Base-by-base conservation (phyloP, 805 yeast species). In the Starmerella kuoi region DNA sequence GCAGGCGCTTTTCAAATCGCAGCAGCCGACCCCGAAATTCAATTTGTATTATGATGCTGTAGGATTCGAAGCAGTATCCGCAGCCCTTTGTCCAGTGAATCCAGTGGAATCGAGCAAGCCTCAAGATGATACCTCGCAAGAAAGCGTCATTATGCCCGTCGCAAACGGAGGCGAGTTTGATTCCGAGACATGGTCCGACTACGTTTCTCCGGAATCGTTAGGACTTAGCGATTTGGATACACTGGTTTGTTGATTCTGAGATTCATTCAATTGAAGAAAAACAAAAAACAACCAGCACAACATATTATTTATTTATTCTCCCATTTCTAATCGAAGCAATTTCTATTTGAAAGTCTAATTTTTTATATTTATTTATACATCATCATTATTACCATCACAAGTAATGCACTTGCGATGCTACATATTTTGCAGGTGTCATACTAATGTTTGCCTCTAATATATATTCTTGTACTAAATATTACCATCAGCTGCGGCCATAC, bases 31-130 rank as follows among this genome's bases (percentile, higher is more conserved):
- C 31, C 44, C 27, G 18, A 34, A 33, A 20, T 35, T 50, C 30
- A 57, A 57, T 41, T 49, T 56, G 11, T 57, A 57, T 39, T 57
- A 57, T 37, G 61, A 57, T 34, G 35, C 34, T 4, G 35, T 54
- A 5, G 52, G 46, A 18, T 35, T 42, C 20, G 52, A 46, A 15
- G 43, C 50, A 2, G 25, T 44, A 27, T 34, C 48, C 14, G 50
- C 48, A 8, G 52, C 48, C 5, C 47, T 37, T 23, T 23, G 37
- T 2, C 25, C 37, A 24, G 15, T 17, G 11, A 34, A n/a, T 24
- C 17, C 36, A 20, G 1, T 24, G 15, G n/a, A 12, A 27, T 21
- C n/a, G 12, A 12, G 15, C 37, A 12, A 11, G 8, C n/a, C 28
- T 24, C 11, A 23, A 34, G 21, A 22, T 5, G 15, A 21, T 8